Conservation (phyloP, 257 asterid species). For the Solanum peruvianum region DNA sequence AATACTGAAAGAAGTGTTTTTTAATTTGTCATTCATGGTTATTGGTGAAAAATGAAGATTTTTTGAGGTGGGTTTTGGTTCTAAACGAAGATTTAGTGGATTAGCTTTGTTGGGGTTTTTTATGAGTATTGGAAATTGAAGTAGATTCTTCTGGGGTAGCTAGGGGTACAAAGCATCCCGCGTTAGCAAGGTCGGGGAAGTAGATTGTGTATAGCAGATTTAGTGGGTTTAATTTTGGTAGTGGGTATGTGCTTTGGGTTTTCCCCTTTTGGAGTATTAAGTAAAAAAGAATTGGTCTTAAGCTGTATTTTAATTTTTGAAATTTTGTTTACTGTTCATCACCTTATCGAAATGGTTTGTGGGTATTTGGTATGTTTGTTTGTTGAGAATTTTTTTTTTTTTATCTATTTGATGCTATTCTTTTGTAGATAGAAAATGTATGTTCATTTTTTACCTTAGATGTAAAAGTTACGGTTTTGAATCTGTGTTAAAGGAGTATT, state of each 20-base stretch:
- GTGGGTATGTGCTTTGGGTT: not conserved
- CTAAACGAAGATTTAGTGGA: not conserved
- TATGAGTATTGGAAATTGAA: not conserved
- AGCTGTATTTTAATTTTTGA: not conserved
- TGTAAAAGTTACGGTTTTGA: not conserved
- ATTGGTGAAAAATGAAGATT: not conserved
- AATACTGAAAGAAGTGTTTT: not conserved
- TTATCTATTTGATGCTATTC: not conserved
- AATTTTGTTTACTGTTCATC: not conserved
- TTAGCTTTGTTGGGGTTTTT: not conserved
- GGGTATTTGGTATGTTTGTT: not conserved
- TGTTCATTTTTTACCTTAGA: not conserved
- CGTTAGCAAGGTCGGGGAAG: not conserved
- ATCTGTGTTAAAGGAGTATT: not conserved
- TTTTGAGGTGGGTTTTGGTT: not conserved
- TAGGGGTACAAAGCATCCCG: not conserved
- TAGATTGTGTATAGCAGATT: not conserved
- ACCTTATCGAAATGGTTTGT: not conserved
- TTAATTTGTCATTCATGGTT: not conserved
- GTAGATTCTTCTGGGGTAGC: not conserved
- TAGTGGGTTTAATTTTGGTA: not conserved
- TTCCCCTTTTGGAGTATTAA: not conserved
- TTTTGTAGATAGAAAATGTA: not conserved
- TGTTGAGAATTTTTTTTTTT: not conserved
- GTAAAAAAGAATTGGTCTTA: not conserved